These are phyloP conservation scores for Annulohypoxylon truncatum DNA, from an alignment of 2,329 filamentous ascomycete species.

Conservation along the genomic window DNA sequence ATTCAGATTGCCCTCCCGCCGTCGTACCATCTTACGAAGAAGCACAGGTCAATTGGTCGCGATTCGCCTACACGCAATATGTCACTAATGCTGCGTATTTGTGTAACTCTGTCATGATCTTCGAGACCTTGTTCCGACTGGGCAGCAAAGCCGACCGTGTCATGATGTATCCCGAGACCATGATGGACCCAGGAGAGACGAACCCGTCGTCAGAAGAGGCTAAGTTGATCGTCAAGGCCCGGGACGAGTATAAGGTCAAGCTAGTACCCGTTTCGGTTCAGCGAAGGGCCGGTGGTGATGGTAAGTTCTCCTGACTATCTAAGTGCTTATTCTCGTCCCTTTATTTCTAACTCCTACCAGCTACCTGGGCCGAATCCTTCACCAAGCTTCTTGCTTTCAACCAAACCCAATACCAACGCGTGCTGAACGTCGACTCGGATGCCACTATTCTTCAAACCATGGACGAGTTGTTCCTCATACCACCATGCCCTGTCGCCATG, in stretches of 20 bases:
- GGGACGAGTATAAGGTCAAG: conserved; percentile 59
- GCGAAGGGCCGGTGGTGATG: conserved; percentile 50
- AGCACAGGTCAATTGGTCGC: conserved; percentile 54
- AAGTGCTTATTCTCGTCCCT: neutral
- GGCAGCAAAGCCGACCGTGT: conserved; percentile 58
- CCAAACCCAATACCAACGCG: conserved; percentile 68
- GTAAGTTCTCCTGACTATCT: conserved; percentile 45
- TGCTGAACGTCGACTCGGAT: conserved; percentile 70
- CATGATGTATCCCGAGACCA: conserved; percentile 59
- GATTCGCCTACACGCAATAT: conserved; percentile 63
- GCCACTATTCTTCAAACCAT: conserved; percentile 70
- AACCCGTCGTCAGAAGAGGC: conserved; percentile 47
- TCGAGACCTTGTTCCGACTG: conserved; percentile 57
- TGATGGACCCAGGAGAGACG: conserved; percentile 51
- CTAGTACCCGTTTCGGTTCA: conserved; percentile 57
- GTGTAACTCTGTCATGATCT: conserved; percentile 64
- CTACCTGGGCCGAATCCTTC: conserved; percentile 72
- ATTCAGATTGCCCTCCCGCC: conserved; percentile 42
- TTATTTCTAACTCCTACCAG: conserved; percentile 36
- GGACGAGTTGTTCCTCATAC: conserved; percentile 78
- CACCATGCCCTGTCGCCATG: conserved; percentile 71
- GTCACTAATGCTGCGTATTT: conserved; percentile 60
- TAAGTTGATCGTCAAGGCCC: conserved; percentile 55
- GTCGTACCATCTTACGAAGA: conserved; percentile 42
- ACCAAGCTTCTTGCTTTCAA: conserved; percentile 78